A percentile compares a stretch with the other conserved stretches of the same genome.
Evolutionary conservation across 805 yeast genomes (phyloP).

Genomic region (Aciculoconidium aculeatum): DNA sequence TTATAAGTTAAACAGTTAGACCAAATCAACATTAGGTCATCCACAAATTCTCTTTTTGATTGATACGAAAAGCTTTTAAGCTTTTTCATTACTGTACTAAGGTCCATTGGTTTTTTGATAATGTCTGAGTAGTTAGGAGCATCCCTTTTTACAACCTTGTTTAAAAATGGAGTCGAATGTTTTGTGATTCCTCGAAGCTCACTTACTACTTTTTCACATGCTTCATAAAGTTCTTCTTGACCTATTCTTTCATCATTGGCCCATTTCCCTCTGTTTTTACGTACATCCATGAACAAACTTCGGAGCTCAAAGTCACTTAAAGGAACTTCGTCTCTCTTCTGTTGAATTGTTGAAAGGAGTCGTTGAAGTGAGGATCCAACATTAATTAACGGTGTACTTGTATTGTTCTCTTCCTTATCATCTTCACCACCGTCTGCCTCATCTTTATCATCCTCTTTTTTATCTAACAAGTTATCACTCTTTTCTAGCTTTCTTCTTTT

Average conservation of each 20-base stretch:
- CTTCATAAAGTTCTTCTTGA: slow-evolving; percentile 95
- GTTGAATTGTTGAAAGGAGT: slow-evolving; percentile 70
- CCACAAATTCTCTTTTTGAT: slow-evolving; percentile 87
- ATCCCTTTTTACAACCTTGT: slow-evolving; percentile 94
- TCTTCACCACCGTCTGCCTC: slow-evolving; percentile 14
- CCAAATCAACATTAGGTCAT: slow-evolving; percentile 94
- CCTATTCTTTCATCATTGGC: slow-evolving; percentile 93
- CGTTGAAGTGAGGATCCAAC: slow-evolving; percentile 68
- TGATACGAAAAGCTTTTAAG: slow-evolving; percentile 75
- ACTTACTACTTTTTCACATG: slow-evolving; percentile 90
- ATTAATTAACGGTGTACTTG: slow-evolving; percentile 8
- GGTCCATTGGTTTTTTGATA: slow-evolving; percentile 93
- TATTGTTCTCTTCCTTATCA: slow-evolving; percentile 8
- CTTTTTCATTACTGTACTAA: slow-evolving; percentile 90
- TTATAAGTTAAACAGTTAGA: slow-evolving; percentile 87
- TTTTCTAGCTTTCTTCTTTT: slow-evolving; percentile 75
- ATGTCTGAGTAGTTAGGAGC: slow-evolving; percentile 94
- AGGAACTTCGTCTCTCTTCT: slow-evolving; percentile 65
- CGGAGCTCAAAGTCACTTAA: slow-evolving; percentile 80
- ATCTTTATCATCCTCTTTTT: slow-evolving; percentile 14
- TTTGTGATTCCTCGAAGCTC: slow-evolving; percentile 91
- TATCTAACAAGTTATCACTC: slow-evolving; percentile 64
- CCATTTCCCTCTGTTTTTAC: slow-evolving; percentile 96
- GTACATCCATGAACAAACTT: slow-evolving; percentile 81
- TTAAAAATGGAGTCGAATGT: slow-evolving; percentile 92